A percentile compares a stretch with the other conserved stretches of the same genome.
These are phyloP conservation scores for Rhodamnia rubescens DNA, from an alignment of 345 rosid species.

Conservation along the genomic window DNA sequence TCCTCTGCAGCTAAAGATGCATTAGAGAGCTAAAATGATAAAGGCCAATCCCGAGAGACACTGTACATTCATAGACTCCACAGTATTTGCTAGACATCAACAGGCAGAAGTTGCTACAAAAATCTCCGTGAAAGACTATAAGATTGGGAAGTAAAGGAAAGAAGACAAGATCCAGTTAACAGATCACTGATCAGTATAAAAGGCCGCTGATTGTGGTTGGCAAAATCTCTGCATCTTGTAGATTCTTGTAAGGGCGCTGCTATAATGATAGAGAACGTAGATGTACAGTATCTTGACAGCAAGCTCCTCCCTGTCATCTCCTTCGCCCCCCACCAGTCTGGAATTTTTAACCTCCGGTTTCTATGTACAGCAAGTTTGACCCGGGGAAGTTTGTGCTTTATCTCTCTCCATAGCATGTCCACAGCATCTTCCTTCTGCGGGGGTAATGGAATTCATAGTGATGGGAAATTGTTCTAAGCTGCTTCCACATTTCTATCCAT, in stretches of 20 bases:
- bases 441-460: constrained; percentile 71
- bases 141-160: not conserved
- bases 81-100: not conserved
- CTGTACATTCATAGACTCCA: not conserved
- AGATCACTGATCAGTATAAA: not conserved
- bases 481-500: constrained; percentile 71
- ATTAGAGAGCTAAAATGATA: not conserved
- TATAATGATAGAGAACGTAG: constrained; percentile 7
- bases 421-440: constrained; percentile 71
- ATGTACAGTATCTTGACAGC: constrained; percentile 20
- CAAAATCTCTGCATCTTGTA: not conserved
- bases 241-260: not conserved
- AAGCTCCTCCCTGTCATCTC: constrained; percentile 11
- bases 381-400: constrained; percentile 58
- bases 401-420: constrained; percentile 82
- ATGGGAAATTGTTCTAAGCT: constrained; percentile 57
- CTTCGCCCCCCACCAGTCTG: constrained; percentile 77
- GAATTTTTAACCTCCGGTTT: constrained; percentile 63
- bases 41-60: not conserved
- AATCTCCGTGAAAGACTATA: not conserved
- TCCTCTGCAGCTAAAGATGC: not conserved
- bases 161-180: not conserved
- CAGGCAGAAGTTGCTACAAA: not conserved
- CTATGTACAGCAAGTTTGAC: constrained; percentile 64
- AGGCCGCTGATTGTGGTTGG: not conserved